A percentile compares a stretch with the other conserved stretches of the same genome.
phyloP scores from a whole-genome alignment of 148 eudicot genomes.

The Euryodendron excelsum region DNA sequence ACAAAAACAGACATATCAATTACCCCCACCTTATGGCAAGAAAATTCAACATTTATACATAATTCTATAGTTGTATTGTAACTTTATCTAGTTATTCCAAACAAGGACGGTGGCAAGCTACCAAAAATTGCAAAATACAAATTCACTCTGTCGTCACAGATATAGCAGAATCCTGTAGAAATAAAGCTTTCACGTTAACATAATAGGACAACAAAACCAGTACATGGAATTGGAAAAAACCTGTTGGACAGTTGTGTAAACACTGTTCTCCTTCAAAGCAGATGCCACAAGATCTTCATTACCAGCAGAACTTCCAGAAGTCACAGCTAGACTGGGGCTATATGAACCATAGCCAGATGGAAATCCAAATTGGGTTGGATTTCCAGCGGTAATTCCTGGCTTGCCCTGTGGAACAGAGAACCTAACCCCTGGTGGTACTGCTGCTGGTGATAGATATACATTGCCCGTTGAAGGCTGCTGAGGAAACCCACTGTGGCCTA shows the following conservation, averaged over 20 bases:
- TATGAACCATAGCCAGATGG: constrained; percentile 45
- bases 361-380: constrained; percentile 40
- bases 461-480: constrained; percentile 49
- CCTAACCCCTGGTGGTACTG: constrained; percentile 46
- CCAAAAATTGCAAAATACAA: background rate
- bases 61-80: background rate
- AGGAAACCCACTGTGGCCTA: constrained; percentile 51
- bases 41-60: no score
- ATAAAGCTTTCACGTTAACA: background rate
- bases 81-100: background rate
- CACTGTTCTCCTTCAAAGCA: constrained; percentile 40
- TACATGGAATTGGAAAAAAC: constrained; percentile 17
- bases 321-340: constrained; percentile 27
- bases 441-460: constrained; percentile 39
- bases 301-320: constrained; percentile 40
- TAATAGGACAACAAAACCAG: background rate
- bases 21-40: background rate
- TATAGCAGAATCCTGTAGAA: no score
- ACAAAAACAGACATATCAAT: background rate
- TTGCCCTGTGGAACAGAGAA: constrained; percentile 35
- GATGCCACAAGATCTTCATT: constrained; percentile 46
- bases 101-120: background rate
- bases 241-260: constrained; percentile 39
- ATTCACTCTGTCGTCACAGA: background rate
- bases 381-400: constrained; percentile 36